Evolutionary conservation across 495 filamentous ascomycete genomes (phyloP).

Genomic region (Geopyxis carbonaria): DNA sequence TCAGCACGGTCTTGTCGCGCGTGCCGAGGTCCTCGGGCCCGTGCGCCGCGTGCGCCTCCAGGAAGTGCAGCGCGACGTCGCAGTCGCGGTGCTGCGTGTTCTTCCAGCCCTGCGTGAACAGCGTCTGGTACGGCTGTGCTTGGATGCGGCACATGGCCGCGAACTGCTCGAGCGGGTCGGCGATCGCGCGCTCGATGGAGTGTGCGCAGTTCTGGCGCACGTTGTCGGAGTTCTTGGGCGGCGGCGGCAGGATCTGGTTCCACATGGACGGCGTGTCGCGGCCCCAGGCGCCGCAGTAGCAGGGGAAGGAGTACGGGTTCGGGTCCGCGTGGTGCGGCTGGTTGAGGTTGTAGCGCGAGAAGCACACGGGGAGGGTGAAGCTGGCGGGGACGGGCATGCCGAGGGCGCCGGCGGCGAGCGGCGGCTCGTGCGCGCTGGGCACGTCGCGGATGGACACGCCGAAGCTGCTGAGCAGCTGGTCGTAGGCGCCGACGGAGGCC

Average conservation of each 20-base stretch:
- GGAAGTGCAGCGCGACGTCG: no score
- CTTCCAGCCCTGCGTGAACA: no score
- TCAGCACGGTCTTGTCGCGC: no score
- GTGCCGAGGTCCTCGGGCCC: no score
- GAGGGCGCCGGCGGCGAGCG: constrained; percentile 7
- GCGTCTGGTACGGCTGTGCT: no score
- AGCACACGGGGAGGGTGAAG: constrained; percentile 14
- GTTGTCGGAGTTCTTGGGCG: constrained; percentile 4
- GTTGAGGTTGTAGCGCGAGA: constrained; percentile 15
- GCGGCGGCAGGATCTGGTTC: constrained; percentile 6
- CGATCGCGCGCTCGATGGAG: constrained; percentile 11
- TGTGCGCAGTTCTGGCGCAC: constrained; percentile 11
- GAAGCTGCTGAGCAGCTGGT: no score
- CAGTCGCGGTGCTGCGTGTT: no score
- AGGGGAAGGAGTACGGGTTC: constrained; percentile 17
- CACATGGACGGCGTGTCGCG: constrained; percentile 9
- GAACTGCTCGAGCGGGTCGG: constrained; percentile 14
- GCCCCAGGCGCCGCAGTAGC: constrained; percentile 14
- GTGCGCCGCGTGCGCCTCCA: no score
- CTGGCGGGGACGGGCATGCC: not conserved
- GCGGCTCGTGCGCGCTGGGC: no score
- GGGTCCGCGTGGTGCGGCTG: constrained; percentile 14
- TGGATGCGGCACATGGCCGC: no score
- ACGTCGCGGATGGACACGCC: no score
- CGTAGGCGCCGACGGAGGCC: no score